Base-by-base conservation (phyloP, 1,284 basidiomycete species). In the Sporisorium scitamineum region DNA sequence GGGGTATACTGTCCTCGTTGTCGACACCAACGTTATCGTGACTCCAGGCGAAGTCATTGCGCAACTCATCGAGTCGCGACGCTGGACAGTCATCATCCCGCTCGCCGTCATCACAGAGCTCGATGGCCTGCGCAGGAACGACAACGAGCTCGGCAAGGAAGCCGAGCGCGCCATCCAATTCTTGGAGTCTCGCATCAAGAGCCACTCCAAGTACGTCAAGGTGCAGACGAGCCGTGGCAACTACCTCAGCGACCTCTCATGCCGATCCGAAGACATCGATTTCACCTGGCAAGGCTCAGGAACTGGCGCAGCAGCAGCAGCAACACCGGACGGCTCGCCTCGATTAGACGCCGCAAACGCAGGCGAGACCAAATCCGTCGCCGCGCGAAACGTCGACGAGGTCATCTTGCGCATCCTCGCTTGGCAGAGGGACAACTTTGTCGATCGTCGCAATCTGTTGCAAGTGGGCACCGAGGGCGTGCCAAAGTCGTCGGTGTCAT, bases 191-290 rank as follows among this genome's bases (percentile, higher is more conserved):
- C n/a, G 91, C 73, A 87, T 97, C 67, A 92, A 92, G 54, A 89
- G 91, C 6, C 92, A 94, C 78, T 86, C 91, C 0, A 87, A 88
- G 5, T 92, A 91, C 18, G 90, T 98, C 86, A 97, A 98, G 87
- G 91, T 98, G 11, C 94, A 95, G 86, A 99, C 97, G 0, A 93
- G 92, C 16, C 92, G 92, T 69, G 96, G 96, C 77, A 99, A 98
- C 85, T 98, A 97, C 85, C 89, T 99, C 2, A 89, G 90, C 2
- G 92, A 92, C 55, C 89, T 99, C 37, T 91, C 87, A 76, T 90
- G 98, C 44, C 90, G 95, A 14, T 91, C 90, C 2, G 96, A 99
- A 86, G 90, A 93, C 68, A 90, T 96, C 72, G 91, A 94, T 71
- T 94, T 95, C 63, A 68, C 55, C 42, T 73, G 68, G 68, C 68